phyloP scores from a whole-genome alignment of 176 grass and related monocot genomes.

The Ananas comosus region DNA sequence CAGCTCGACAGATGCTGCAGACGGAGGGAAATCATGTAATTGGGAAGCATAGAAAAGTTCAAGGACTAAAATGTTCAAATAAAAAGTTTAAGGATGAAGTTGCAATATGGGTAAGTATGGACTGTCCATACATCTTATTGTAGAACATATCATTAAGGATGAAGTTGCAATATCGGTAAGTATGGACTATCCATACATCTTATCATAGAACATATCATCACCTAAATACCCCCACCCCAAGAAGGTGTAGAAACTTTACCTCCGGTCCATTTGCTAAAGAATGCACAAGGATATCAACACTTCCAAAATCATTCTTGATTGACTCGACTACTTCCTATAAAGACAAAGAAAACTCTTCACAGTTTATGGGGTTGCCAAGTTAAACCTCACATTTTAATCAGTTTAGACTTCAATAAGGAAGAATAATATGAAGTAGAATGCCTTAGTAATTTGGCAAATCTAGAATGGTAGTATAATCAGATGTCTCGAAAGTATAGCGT shows the following conservation, averaged over 20 bases:
- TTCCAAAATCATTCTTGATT: slow-evolving; percentile 90
- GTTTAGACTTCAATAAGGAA: not conserved
- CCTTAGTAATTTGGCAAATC: not conserved
- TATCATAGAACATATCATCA: too few relatives aligned
- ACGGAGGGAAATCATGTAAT: too few relatives aligned
- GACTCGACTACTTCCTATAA: slow-evolving; percentile 74
- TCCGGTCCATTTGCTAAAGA: slow-evolving; percentile 98
- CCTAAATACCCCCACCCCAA: not conserved
- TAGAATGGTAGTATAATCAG: not conserved
- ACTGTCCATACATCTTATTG: too few relatives aligned
- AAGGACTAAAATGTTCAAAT: too few relatives aligned
- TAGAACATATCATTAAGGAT: too few relatives aligned
- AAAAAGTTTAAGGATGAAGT: too few relatives aligned
- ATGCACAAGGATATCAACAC: slow-evolving; percentile 91
- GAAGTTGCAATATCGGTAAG: too few relatives aligned
- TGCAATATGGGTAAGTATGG: too few relatives aligned
- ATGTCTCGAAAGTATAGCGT: slow-evolving; percentile 4
- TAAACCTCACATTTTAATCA: not conserved
- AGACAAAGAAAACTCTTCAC: slow-evolving; percentile 13
- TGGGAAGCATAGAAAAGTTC: too few relatives aligned
- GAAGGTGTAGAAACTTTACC: slow-evolving; percentile 25
- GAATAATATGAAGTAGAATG: not conserved
- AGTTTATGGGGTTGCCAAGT: not conserved
- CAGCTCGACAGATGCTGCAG: too few relatives aligned
- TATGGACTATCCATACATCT: too few relatives aligned